Conservation (phyloP, 2,329 filamentous ascomycete genomes). For the Cytospora mali region DNA sequence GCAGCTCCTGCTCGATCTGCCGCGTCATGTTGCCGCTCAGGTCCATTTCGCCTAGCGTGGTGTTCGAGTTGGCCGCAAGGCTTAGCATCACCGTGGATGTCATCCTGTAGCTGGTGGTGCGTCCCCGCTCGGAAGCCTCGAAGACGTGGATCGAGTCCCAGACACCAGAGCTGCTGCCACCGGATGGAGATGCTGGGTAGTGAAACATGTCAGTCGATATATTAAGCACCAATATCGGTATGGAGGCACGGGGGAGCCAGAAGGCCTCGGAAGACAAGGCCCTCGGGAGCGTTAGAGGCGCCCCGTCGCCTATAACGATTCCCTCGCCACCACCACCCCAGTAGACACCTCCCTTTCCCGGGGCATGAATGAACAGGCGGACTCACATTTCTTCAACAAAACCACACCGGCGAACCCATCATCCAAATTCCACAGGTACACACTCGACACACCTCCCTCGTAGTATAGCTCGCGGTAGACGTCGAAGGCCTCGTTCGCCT, state of each 20-base stretch:
- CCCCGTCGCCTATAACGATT: conserved; percentile 13
- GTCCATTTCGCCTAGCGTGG: conserved; percentile 79
- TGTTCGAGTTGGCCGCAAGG: conserved; percentile 60
- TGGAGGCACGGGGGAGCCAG: conserved; percentile 5
- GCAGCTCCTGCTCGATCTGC: conserved; percentile 89
- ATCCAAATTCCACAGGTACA: conserved; percentile 98
- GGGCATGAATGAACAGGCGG: background rate
- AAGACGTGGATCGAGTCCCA: conserved; percentile 99
- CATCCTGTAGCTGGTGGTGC: conserved; percentile 94
- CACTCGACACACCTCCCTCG: conserved; percentile 91
- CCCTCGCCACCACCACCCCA: background rate
- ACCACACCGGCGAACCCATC: conserved; percentile 98
- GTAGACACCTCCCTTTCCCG: background rate
- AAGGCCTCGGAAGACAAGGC: background rate
- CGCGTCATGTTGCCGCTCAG: conserved; percentile 97
- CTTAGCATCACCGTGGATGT: conserved; percentile 96
- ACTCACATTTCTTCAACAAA: conserved; percentile 86
- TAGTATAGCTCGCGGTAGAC: conserved; percentile 96
- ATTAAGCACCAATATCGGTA: background rate
- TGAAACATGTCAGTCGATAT: conserved; percentile 7
- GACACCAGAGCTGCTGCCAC: conserved; percentile 69
- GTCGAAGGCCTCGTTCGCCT: conserved; percentile 94
- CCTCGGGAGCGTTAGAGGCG: conserved; percentile 15
- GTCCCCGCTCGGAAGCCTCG: conserved; percentile 89
- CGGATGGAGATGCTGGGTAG: conserved; percentile 60